Evolutionary conservation across 75 land plant genomes (phyloP).

Genomic region (Pinus albicaulis): DNA sequence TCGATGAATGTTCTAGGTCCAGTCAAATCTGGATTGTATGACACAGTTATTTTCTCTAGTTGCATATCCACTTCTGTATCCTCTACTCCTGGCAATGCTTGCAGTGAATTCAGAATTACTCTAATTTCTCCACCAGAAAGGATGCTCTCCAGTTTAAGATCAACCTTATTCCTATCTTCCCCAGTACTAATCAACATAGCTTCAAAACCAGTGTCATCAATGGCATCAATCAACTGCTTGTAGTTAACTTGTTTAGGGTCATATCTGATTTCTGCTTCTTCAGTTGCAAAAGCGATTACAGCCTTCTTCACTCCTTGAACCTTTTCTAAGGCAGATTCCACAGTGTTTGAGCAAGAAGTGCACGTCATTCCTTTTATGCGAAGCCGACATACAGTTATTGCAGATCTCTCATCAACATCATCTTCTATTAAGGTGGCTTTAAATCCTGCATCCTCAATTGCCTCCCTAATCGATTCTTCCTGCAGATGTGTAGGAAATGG

Average conservation of each 20-base stretch:
- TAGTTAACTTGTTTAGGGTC: slow-evolving; percentile 47
- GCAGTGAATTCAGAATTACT: slow-evolving; percentile 46
- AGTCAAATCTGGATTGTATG: slow-evolving; percentile 65
- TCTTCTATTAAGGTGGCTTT: slow-evolving; percentile 43
- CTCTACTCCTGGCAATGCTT: slow-evolving; percentile 59
- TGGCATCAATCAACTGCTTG: slow-evolving; percentile 31
- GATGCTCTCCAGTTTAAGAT: slow-evolving; percentile 50
- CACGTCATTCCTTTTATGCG: slow-evolving; percentile 77
- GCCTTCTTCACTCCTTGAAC: slow-evolving; percentile 53
- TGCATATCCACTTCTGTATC: slow-evolving; percentile 23
- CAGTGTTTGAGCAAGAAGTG: slow-evolving; percentile 67
- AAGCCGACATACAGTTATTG: slow-evolving; percentile 46
- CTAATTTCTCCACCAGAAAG: slow-evolving; percentile 25
- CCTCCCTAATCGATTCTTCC: slow-evolving; percentile 61
- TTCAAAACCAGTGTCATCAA: slow-evolving; percentile 73
- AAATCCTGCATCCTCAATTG: slow-evolving; percentile 79
- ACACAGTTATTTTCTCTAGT: slow-evolving; percentile 29
- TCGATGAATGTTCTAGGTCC: slow-evolving; percentile 70
- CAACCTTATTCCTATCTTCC: slow-evolving; percentile 51
- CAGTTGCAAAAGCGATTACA: slow-evolving; percentile 67
- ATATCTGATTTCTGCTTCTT: slow-evolving; percentile 72
- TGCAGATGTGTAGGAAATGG: slow-evolving; percentile 7
- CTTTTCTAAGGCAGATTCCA: slow-evolving; percentile 55
- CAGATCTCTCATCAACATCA: slow-evolving; percentile 14
- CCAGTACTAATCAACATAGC: slow-evolving; percentile 61